Base-by-base conservation (phyloP, 176 grass and related monocot species). In the Oryza meridionalis region DNA sequence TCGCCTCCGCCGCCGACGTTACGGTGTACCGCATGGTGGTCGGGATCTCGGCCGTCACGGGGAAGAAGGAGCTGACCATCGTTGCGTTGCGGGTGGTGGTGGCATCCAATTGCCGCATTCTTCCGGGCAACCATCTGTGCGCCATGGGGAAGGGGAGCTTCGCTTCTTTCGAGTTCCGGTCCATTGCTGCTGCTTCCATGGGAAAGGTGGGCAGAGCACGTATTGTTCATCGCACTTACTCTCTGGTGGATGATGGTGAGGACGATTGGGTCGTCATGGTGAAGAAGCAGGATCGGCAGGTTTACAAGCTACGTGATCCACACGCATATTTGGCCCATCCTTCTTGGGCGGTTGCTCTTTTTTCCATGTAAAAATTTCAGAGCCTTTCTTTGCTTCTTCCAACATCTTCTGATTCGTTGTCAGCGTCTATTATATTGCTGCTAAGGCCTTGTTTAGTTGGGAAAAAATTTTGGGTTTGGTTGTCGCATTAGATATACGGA, bases 141-240 rank as follows among this genome's bases (percentile, higher is more conserved):
- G 7, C 66, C 32, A 37, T 58, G 78, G 78, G 78, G 78, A 42
- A 1, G 11, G 47, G 66, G 44, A 70, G 21, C 33, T 81, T 81
- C 78, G 17, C 47, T 81, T 70, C 78, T 25, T 50, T 68, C 9
- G 40, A 38, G 7, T 9, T 80, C 24, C 65, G 44, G 4, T 80
- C 44, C 2, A 3, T 31, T 3, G 29, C 14, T 37, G 35, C 6
- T 38, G 78, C 68, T 69, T 49, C 46, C 65, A 5, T 3, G 11
- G 21, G 10, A 11, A 3, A 25, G 65, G n/a, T 19, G 46, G 65
- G 69, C 0, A 81, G 25, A 70, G 13, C 47, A 17, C 78, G 32
- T 24, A 69, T 81, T 59, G 49, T 81, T 42, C 46, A 81, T 33
- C 45, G 65, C 78, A 53, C 12, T 14, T 81, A 69, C 65, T 69